Base-by-base conservation (phyloP, 352 stramenopile genomes). In the Plasmopara muralis region DNA sequence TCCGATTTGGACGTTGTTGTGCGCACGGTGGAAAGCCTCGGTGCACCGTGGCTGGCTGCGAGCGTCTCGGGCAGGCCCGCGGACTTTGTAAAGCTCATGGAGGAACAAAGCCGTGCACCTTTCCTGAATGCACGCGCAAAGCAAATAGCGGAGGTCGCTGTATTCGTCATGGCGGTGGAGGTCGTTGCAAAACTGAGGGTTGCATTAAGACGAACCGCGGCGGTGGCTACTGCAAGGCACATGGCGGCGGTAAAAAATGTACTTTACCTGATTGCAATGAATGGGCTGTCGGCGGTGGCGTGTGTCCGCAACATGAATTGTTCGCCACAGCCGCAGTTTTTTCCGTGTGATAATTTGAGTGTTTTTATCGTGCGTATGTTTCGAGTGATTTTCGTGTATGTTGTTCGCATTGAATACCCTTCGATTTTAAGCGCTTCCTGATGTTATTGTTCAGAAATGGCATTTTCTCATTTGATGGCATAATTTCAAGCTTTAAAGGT, bases 41-140 rank as follows among this genome's bases (percentile, higher is more conserved):
- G 5, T 93, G 82, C 39, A 61, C 60, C 2, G 63, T 89, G 13
- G 75, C 79, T 9, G 77, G 79, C 12, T 93, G 82, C 40, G 71
- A 86, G 43, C 83, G 81, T 20, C 58, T 87, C 28, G 72, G 69
- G 14, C 74, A 87, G 65, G 53, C 77, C 16, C 72, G 68, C 30
- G 72, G 82, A 7, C 54, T 92, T 16, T 95, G 85, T 58, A 94
- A 93, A 53, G 68, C 68, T 29, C 85, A 95, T 45, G 85, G 85
- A 34, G 85, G 83, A 7, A 85, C 72, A 8, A 72, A 83, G 45
- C 73, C 59, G 39, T 93, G 83, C 44, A 73, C 72, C 43, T 69
- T 73, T 34, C 53, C 69, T 0, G 74, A 73, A 14, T 93, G 83
- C 48, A 72, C 60, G 25, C 77, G 81, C 34, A 81, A 83, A 33